A percentile compares a stretch with the other conserved stretches of the same genome.
Evolutionary conservation across 75 land plant genomes (phyloP).

Genomic region (Pseudotsuga menziesii): DNA sequence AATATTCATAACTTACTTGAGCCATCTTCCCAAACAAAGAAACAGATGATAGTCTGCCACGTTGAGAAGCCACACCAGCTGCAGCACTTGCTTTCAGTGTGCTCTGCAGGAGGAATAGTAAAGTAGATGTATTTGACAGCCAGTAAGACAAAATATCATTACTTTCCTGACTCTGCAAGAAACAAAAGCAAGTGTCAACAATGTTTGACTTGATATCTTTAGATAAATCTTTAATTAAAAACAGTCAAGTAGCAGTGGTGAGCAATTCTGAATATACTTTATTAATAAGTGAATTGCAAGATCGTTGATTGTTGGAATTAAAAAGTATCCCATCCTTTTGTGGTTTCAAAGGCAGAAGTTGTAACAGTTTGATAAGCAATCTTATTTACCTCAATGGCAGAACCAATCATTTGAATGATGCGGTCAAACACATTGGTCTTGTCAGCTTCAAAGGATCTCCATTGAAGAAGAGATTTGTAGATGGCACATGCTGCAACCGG

Average conservation of each 20-base stretch:
- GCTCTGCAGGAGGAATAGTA: conserved; percentile 77
- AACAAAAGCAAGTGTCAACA: neutral
- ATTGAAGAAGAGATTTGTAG: conserved; percentile 85
- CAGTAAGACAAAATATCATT: conserved; percentile 70
- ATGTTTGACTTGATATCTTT: neutral
- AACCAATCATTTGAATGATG: conserved; percentile 81
- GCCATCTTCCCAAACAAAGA: conserved; percentile 88
- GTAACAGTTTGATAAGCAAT: too few species aligned
- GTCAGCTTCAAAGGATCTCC: conserved; percentile 96
- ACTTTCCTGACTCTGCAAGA: conserved; percentile 59
- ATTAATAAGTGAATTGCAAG: neutral
- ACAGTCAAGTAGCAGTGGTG: neutral
- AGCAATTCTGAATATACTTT: neutral
- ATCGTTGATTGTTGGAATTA: neutral
- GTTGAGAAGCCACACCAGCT: conserved; percentile 31
- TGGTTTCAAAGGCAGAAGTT: too few species aligned
- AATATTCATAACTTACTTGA: conserved; percentile 39
- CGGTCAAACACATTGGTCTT: conserved; percentile 90
- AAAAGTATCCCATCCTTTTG: too few species aligned
- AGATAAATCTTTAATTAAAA: conserved; percentile 6
- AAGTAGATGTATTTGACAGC: conserved; percentile 82
- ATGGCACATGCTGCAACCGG: conserved; percentile 80
- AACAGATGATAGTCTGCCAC: conserved; percentile 35
- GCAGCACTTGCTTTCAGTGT: conserved; percentile 76
- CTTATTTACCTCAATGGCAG: conserved; percentile 63